Base-by-base conservation (phyloP, 192 early-diverging fungal genomes). In the Coemansia sp. region DNA sequence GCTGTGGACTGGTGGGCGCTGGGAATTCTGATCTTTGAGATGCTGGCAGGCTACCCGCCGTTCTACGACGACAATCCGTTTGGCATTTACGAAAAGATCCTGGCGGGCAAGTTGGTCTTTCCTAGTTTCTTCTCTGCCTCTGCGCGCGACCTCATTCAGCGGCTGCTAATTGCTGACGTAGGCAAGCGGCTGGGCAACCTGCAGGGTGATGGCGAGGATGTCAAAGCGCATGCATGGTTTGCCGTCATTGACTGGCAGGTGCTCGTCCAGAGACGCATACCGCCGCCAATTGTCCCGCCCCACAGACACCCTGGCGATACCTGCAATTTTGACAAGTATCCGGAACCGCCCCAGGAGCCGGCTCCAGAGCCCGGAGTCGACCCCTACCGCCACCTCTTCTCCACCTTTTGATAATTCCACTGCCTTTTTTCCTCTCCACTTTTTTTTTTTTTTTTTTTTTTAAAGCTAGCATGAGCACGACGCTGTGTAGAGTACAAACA, bases 1-100 rank as follows among this genome's bases (percentile, higher is more conserved):
- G 88, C 90, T 4, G 94, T 97, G 3, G 97, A 99, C 83, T 99
- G 97, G 97, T 98, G 93, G 94, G 88, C 95, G 2, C 82, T 97
- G 43, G 96, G 96, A 32, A 88, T 94, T 18, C 80, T 96, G 42
- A 74, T 98, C 8, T 98, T 89, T 72, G 91, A 93, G 68, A 92
- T 92, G 91, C 79, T 93, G 77, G 89, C 90, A 7, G 92, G 92
- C 21, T 81, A 90, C 39, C 93, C 94, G 44, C 94, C 94, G 3
- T 97, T 94, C 67, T 95, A 95, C 66, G 94, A 94, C 67, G 95
- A 94, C 61, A 94, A 95, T 64, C 87, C 87, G 39, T 92, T 95
- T 60, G 93, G 93, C 62, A 95, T 95, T 90, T 95, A 97, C 77
- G 78, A 88, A 43, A 93, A 93, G 76, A 97, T 97, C 64, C 81